These are phyloP conservation scores for Chamaecyparis obtusa DNA, from an alignment of 75 land plant species.

Conservation along the genomic window DNA sequence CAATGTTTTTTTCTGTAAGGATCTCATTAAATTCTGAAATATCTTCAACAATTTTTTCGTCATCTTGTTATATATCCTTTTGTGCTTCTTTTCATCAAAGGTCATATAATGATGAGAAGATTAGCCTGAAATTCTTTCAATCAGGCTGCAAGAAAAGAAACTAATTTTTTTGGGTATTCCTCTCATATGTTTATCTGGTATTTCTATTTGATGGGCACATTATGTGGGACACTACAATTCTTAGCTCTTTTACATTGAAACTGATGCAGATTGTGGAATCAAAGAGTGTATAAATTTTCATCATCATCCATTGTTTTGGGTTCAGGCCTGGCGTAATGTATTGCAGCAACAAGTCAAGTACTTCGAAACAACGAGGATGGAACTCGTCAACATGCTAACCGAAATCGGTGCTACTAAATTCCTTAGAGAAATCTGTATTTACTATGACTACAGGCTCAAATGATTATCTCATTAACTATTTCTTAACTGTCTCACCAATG, in stretches of 20 bases:
- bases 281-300: too few species aligned
- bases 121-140: too few species aligned
- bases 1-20: too few species aligned
- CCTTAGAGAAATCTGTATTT: constrained; percentile 41
- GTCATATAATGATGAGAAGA: too few species aligned
- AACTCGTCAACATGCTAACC: constrained; percentile 36
- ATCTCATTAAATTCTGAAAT: too few species aligned
- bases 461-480: constrained; percentile 61
- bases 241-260: too few species aligned
- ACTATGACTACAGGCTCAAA: constrained; percentile 66
- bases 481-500: constrained; percentile 19
- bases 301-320: neutral
- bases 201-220: neutral
- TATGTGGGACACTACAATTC: too few species aligned
- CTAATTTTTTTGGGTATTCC: neutral
- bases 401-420: constrained; percentile 25
- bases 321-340: constrained; percentile 50
- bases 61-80: too few species aligned
- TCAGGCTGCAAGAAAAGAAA: neutral
- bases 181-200: neutral
- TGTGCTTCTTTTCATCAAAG: too few species aligned
- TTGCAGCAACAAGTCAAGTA: constrained; percentile 46
- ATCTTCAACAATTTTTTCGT: too few species aligned
- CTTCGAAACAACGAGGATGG: constrained; percentile 33
- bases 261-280: too few species aligned